phyloP scores from a whole-genome alignment of 2,329 filamentous ascomycete genomes.

The Diaporthe aspalathi region DNA sequence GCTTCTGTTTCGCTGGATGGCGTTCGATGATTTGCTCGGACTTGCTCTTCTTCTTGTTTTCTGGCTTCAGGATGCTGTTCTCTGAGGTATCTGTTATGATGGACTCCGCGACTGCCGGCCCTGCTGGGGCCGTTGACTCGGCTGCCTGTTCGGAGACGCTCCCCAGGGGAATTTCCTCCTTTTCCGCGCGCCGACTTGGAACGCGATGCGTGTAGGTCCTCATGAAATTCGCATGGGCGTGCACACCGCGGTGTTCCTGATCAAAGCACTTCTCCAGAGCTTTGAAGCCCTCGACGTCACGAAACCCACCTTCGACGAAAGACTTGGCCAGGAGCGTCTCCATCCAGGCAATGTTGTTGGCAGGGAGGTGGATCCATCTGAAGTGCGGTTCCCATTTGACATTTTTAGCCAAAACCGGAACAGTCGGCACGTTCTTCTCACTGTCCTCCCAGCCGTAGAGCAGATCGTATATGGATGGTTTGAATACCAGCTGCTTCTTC shows the following conservation, averaged over 20 bases:
- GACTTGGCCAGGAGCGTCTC: conserved; percentile 72
- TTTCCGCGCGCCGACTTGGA: conserved; percentile 48
- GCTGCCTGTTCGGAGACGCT: conserved; percentile 35
- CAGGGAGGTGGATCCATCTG: conserved; percentile 65
- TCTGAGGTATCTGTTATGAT: conserved; percentile 40
- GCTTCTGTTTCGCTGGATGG: conserved; percentile 48
- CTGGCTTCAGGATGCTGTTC: conserved; percentile 41
- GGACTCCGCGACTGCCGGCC: conserved; percentile 26
- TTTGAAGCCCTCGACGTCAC: conserved; percentile 73
- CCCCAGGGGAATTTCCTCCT: conserved; percentile 47
- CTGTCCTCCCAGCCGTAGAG: conserved; percentile 59
- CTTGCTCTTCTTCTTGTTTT: conserved; percentile 52
- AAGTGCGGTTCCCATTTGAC: conserved; percentile 60
- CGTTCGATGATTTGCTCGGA: conserved; percentile 51
- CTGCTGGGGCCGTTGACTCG: conserved; percentile 35
- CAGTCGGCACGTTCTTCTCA: conserved; percentile 56
- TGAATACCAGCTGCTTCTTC: conserved; percentile 56
- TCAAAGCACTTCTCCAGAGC: conserved; percentile 70
- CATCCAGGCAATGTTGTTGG: conserved; percentile 70
- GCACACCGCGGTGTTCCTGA: conserved; percentile 69
- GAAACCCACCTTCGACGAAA: conserved; percentile 71
- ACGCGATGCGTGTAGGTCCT: conserved; percentile 67
- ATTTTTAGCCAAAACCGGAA: conserved; percentile 58
- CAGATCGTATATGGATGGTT: conserved; percentile 61
- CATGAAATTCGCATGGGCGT: conserved; percentile 72